Evolutionary conservation across 371 early-diverging fungal genomes (phyloP).

Genomic region (Batrachochytrium dendrobatidis): DNA sequence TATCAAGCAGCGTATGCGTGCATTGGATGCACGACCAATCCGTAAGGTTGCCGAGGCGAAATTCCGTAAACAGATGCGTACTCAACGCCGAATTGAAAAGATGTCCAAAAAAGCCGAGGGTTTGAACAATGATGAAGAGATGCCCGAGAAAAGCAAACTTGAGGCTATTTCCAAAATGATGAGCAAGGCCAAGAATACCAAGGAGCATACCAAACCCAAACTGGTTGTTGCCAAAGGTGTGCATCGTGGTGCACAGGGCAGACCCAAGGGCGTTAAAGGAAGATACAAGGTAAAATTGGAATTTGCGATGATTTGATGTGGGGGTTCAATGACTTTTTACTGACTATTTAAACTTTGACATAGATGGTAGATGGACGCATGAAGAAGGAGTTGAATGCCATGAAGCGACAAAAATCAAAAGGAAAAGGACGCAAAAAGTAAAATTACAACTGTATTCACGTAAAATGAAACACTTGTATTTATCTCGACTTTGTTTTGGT

Average conservation of each 20-base stretch:
- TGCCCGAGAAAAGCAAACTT: constrained; percentile 84
- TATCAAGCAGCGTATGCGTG: constrained; percentile 69
- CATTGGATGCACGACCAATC: constrained; percentile 91
- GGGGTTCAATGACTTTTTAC: background rate
- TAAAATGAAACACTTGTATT: no score
- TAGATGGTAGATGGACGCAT: constrained; percentile 91
- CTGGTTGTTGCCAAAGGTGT: constrained; percentile 87
- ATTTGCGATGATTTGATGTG: background rate
- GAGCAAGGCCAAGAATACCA: constrained; percentile 49
- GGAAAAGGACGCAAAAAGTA: constrained; percentile 9
- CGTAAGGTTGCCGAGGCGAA: constrained; percentile 98
- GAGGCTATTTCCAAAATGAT: constrained; percentile 71
- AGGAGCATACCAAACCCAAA: constrained; percentile 66
- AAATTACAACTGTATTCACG: no score
- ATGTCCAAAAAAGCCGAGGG: constrained; percentile 82
- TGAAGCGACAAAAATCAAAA: constrained; percentile 46
- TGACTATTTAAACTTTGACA: constrained; percentile 27
- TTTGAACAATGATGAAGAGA: constrained; percentile 78
- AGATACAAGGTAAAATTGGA: constrained; percentile 43
- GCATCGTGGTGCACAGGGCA: constrained; percentile 81
- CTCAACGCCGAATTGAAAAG: constrained; percentile 55
- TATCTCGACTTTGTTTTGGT: no score
- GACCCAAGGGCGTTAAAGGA: constrained; percentile 96
- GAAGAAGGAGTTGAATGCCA: constrained; percentile 87
- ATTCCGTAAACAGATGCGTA: constrained; percentile 84